Evolutionary conservation across 1,284 basidiomycete species (phyloP).

Genomic region (Pseudozyma sp.): DNA sequence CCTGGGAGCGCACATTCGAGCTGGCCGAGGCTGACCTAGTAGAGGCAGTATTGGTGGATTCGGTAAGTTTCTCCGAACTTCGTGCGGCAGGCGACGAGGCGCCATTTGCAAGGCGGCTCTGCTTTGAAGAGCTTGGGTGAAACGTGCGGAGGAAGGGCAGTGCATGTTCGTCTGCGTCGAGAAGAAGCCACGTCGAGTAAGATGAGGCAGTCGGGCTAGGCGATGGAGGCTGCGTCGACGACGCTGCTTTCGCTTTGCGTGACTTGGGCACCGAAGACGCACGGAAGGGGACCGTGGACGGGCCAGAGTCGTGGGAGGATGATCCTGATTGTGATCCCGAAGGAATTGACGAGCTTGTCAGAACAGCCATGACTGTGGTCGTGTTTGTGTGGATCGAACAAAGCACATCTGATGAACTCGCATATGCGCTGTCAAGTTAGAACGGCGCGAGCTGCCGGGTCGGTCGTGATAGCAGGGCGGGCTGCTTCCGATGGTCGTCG

Average conservation of each 20-base stretch:
- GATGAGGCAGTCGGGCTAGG: background rate
- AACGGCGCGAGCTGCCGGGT: no score
- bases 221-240: background rate
- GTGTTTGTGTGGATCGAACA: background rate
- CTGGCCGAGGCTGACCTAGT: background rate
- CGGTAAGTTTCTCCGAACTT: constrained; percentile 33
- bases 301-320: constrained; percentile 21
- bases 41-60: constrained; percentile 19
- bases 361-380: constrained; percentile 14
- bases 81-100: constrained; percentile 21
- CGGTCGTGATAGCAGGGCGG: no score
- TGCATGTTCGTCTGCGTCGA: constrained; percentile 31
- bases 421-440: background rate
- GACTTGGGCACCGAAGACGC: constrained; percentile 28
- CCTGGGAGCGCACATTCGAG: constrained; percentile 25
- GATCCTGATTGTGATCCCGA: constrained; percentile 3
- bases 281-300: constrained; percentile 31
- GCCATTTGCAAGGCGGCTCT: constrained; percentile 1
- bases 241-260: constrained; percentile 12
- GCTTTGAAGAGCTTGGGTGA: background rate
- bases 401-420: constrained; percentile 2
- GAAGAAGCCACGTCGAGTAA: constrained; percentile 35
- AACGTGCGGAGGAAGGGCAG: constrained; percentile 28
- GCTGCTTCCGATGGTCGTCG: no score
- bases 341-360: constrained; percentile 5